Evolutionary conservation across 352 stramenopile genomes (phyloP).

Genomic region (Peronospora farinosa): DNA sequence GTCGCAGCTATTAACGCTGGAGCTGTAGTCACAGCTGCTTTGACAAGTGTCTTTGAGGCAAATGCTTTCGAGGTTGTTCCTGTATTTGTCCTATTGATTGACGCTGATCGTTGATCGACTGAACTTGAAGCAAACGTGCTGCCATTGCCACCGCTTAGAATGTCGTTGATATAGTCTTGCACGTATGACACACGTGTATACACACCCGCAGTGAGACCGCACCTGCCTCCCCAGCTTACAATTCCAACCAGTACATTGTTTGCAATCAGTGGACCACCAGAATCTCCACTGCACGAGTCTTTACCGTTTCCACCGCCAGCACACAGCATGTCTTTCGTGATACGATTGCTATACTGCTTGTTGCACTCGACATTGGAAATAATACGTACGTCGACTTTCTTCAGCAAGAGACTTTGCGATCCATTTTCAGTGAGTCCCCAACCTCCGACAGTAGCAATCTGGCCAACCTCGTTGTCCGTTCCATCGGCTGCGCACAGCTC

Average conservation of each 20-base stretch:
- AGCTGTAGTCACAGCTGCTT: background rate
- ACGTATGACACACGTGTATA: constrained; percentile 51
- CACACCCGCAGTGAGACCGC: constrained; percentile 45
- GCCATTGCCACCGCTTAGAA: constrained; percentile 27
- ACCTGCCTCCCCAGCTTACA: constrained; percentile 62
- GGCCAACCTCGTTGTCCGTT: constrained; percentile 44
- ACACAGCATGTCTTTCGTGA: constrained; percentile 59
- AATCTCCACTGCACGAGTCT: constrained; percentile 66
- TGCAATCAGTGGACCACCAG: constrained; percentile 48
- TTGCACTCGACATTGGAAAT: constrained; percentile 55
- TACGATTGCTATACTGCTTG: constrained; percentile 46
- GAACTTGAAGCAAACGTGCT: too few relatives aligned
- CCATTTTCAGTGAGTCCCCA: constrained; percentile 56
- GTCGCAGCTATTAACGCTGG: background rate
- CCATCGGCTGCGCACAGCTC: constrained; percentile 33
- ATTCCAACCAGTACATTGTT: constrained; percentile 50
- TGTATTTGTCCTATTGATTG: too few relatives aligned
- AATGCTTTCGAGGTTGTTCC: too few relatives aligned
- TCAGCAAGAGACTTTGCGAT: constrained; percentile 30
- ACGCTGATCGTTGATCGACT: too few relatives aligned
- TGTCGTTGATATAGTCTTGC: constrained; percentile 51
- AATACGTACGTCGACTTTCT: constrained; percentile 54
- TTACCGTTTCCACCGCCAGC: constrained; percentile 42
- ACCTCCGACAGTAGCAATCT: constrained; percentile 46
- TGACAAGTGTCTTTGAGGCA: constrained; percentile 7